These are phyloP conservation scores for Didymella glomerata DNA, from an alignment of 2,329 filamentous ascomycete species.

Conservation along the genomic window DNA sequence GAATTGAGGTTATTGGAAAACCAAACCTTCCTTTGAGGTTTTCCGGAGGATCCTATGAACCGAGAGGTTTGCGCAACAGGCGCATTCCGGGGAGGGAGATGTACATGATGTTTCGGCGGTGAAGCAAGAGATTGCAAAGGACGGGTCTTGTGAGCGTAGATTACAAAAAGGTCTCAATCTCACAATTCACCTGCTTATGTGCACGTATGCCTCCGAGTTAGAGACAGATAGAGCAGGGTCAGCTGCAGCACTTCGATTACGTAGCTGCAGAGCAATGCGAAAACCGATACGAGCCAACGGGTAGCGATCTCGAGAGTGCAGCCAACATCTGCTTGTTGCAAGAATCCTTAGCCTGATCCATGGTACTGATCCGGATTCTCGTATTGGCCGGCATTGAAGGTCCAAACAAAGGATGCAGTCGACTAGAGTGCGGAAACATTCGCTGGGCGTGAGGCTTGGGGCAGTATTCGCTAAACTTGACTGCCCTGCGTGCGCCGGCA, in stretches of 20 bases:
- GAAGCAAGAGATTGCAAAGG: background rate
- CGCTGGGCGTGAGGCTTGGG: slow-evolving; percentile 6
- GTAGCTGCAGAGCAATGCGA: background rate
- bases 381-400: background rate
- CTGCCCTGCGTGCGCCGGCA: slow-evolving; percentile 17
- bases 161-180: no score
- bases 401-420: background rate
- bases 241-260: no score
- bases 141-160: background rate
- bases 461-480: slow-evolving; percentile 25
- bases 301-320: background rate
- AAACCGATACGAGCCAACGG: background rate
- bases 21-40: background rate
- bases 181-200: background rate
- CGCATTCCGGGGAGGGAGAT: background rate
- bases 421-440: background rate
- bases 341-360: background rate
- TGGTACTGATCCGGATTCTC: background rate
- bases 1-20: background rate
- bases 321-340: background rate
- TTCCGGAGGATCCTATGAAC: background rate
- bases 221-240: background rate
- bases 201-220: background rate
- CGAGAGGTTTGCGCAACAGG: background rate
- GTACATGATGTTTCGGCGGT: background rate